A percentile compares a stretch with the other conserved stretches of the same genome.
Conservation (phyloP, 768 basidiomycete genomes). For the Lactarius trivialis region DNA sequence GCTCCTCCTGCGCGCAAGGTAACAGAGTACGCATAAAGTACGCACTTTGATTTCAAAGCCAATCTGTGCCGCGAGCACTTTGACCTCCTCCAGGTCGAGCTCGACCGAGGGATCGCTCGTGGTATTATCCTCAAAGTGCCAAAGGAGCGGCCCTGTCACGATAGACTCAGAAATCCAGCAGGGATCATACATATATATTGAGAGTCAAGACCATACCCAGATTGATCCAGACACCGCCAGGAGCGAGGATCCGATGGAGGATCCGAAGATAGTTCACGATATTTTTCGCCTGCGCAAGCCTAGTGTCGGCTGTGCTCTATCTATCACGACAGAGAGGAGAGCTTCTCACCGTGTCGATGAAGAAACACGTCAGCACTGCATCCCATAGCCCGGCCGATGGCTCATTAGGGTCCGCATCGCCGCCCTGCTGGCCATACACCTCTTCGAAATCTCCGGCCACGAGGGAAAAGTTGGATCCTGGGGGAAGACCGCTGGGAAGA, state of each 20-base stretch:
- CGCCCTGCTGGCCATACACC: constrained; percentile 58
- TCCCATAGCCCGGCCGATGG: constrained; percentile 80
- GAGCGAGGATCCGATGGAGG: constrained; percentile 74
- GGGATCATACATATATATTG: background rate
- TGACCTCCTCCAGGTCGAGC: constrained; percentile 85
- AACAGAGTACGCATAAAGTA: constrained; percentile 9
- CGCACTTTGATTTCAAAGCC: constrained; percentile 81
- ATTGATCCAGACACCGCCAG: constrained; percentile 91
- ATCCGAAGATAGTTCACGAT: constrained; percentile 86
- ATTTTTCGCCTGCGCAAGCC: constrained; percentile 65
- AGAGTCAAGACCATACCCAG: constrained; percentile 41
- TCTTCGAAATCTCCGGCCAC: constrained; percentile 95
- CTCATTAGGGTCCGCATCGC: constrained; percentile 42
- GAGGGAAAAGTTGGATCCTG: constrained; percentile 65
- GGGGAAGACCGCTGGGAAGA: constrained; percentile 62
- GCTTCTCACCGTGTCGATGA: constrained; percentile 79
- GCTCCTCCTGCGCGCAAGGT: background rate
- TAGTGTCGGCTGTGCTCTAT: background rate
- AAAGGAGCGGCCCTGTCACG: constrained; percentile 69
- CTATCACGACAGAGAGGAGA: background rate
- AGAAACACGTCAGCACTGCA: constrained; percentile 90
- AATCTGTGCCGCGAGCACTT: constrained; percentile 58
- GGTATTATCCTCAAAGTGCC: constrained; percentile 93
- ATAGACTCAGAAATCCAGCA: background rate
- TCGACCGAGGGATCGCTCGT: constrained; percentile 80